Base-by-base conservation (phyloP, 2,329 filamentous ascomycete genomes). In the Aspergillus sp. region DNA sequence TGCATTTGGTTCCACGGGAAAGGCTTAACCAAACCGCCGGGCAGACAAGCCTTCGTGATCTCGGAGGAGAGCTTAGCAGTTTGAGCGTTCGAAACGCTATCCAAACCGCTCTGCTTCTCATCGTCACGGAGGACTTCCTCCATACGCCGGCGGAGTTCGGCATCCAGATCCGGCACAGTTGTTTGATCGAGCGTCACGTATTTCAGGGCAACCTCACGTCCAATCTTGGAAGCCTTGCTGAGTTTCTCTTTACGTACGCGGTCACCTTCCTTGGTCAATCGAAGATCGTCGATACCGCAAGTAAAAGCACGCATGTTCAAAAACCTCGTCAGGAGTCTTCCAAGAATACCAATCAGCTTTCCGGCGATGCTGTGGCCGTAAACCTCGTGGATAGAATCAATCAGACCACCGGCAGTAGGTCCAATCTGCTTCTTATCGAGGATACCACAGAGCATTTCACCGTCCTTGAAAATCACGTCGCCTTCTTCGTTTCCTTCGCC, bases 1-100 rank as follows among this genome's bases (percentile, higher is more conserved):
- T 99, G 94, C 93, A 99, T 99, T 74, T 97, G 93, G 67, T 99
- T 99, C 67, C 88, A 88, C 1, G 94, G 94, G 73, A 99, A 99
- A 6, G 88, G 84, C 74, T 97, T 99, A 64, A 89, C 86, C 23
- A 99, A 82, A 40, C 89, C 91, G 17, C 78, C 75, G 0, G 94
- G 94, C 60, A 99, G 81, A 72, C 91, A 96, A 2, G 83, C 82
- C 44, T 80, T 80, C 9, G 92, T 96, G 42, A 97, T 87, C 1
- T 79, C 82, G 14, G 88, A 86, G 3, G 93, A 97, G 21, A 99
- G 82, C 3, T 81, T 73, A 11, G 80, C 79, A 47, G 85, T 88
- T 46, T 81, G 80, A 21, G 82, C 79, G 67, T 95, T 97, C 72
- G 90, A 90, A 60, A 97, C 79, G 58, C 88, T 81, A 79, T 99